Conservation (phyloP, 345 rosid species). For the Acer yangbiense region DNA sequence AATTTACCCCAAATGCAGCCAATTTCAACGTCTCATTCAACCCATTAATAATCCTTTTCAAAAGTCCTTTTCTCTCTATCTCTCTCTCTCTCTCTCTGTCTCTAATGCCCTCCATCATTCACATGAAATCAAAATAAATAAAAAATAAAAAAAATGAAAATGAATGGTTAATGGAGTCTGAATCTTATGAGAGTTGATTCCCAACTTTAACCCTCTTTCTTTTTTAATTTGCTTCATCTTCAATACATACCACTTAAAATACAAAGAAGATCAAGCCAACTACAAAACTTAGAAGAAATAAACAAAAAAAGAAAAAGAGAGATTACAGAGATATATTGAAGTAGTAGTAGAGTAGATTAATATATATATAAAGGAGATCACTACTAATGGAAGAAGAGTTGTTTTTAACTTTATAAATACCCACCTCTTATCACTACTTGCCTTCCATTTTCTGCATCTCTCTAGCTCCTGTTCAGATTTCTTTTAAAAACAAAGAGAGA, state of each 20-base stretch:
- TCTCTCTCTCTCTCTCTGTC: slow-evolving; percentile 7
- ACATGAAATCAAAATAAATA: slow-evolving; percentile 12
- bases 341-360: background rate
- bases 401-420: slow-evolving; percentile 43
- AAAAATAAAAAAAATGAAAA: slow-evolving; percentile 12
- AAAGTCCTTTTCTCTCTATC: slow-evolving; percentile 24
- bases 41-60: slow-evolving; percentile 25
- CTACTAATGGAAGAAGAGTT: slow-evolving; percentile 14
- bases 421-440: slow-evolving; percentile 22
- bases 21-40: slow-evolving; percentile 19
- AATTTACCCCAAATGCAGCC: no score
- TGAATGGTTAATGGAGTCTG: slow-evolving; percentile 38
- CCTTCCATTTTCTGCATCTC: slow-evolving; percentile 50
- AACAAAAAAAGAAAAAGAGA: background rate
- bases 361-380: background rate
- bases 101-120: slow-evolving; percentile 5
- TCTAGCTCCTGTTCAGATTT: slow-evolving; percentile 28
- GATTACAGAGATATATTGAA: background rate
- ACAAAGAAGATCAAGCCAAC: background rate
- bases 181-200: slow-evolving; percentile 26
- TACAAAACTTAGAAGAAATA: background rate
- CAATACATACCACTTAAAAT: slow-evolving; percentile 20
- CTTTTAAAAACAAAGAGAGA: slow-evolving; percentile 29
- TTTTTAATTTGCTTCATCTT: slow-evolving; percentile 25
- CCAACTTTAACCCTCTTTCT: slow-evolving; percentile 31